Evolutionary conservation across 495 filamentous ascomycete genomes (phyloP), one percentile per base, ranked within the genome.

Genomic region (Recurvomyces mirabilis): DNA sequence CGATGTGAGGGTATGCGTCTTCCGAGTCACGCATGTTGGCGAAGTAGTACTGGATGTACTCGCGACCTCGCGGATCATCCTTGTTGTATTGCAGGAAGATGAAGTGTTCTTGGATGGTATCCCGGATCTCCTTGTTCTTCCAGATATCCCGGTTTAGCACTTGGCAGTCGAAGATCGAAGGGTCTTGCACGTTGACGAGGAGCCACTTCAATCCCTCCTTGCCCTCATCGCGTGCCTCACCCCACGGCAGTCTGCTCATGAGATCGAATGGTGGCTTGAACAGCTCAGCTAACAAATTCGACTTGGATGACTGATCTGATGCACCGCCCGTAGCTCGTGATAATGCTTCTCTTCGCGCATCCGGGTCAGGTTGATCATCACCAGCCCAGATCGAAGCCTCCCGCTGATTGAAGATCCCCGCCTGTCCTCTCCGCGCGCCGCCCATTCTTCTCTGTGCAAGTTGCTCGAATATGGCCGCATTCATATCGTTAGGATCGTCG

Each of bases 81-180:
- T 93, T 91, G 35, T 77, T 72, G 64, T 83, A 94, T 58, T 98
- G 91, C 56, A 96, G 68, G 62, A 98, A 96, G 42, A 98, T 72
- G 56, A 96, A 98, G 59, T 94, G 86, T 57, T 94, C 87, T 60
- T 73, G 76, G 29, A 98, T 69, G 0, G 93, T 81, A 12, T 83
- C 78, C 55, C 72, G 73, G 41, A 98, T 77, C 7, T 76, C 69
- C 39, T 71, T 53, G 48, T 89, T 77, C 61, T 95, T 96, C 91
- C 91, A 98, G 35, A 95, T 74, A 57, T 98, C 91, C 18, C 91
- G 75, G 58, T 98, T 98, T 12, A 98, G 68, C 2, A 81, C 67
- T 58, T 96, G 93, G 57, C 91, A 96, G 60, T 88, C 79, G 55
- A 96, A 98, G 31, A 93, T 73, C 3, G 84, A 80, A 25, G 80